Base-by-base conservation (phyloP, 2,329 filamentous ascomycete genomes). In the Akanthomyces dipterigenus region DNA sequence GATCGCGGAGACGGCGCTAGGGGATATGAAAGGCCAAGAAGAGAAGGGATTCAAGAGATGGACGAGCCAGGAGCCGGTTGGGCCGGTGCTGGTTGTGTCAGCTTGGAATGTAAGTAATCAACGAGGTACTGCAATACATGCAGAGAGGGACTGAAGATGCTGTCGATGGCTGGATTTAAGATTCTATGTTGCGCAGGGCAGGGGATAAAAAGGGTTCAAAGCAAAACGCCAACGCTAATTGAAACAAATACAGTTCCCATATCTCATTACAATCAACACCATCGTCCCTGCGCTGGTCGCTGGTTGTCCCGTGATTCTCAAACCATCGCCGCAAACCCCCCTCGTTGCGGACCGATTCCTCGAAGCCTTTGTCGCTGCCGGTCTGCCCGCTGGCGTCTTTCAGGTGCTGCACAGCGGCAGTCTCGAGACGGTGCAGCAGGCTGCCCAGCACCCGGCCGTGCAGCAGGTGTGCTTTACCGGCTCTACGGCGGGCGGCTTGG, bases 341-440 rank as follows among this genome's bases (percentile, higher is more conserved):
- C 96, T 93, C 1, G 88, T 96, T 64, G 93, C 86, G 45, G 93
- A 97, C 78, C 91, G 91, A 64, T 83, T 96, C 34, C 78, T 88
- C 61, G 82, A 88, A 65, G 84, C 89, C 59, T 96, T 98, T 73
- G 73, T 78, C 51, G 85, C 91, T 70, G 91, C 92, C 24, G 93
- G 93, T 12, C 82, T 97, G 43, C 91, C 91, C 26, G 73, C 86
- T 46, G 88, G 92, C 63, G 91, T 97, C 60, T 83, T 97, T 59
- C 93, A 97, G 76, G 93, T 90, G 74, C 92, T 97, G 76, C 93
- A 97, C 78, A 90, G 87, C 69, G 93, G 93, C 58, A 91, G 90
- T 53, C 86, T 88, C 36, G 78, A 78, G 50, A 83, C 88, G 62
- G 88, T 97, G 67, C 90, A 96, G 75, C 80, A 86, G 7, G 82